Evolutionary conservation across 2,329 filamentous ascomycete genomes (phyloP).

Genomic region (Paraphoma chrysanthemicola): DNA sequence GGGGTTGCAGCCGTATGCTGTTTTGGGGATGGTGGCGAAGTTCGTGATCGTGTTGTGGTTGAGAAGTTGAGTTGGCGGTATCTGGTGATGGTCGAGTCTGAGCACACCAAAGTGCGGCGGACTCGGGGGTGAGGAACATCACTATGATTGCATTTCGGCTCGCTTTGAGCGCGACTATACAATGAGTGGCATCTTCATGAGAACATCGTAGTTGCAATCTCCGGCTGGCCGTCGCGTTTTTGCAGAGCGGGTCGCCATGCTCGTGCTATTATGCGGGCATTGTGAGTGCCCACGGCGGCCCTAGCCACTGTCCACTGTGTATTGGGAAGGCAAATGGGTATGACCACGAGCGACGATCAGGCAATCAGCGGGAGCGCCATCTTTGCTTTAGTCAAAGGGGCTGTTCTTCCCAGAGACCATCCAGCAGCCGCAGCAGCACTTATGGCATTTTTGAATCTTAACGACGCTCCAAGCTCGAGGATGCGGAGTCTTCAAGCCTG

Average conservation of each 20-base stretch:
- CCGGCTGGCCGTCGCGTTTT: background rate
- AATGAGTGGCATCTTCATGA: too few species aligned
- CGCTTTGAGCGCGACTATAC: too few species aligned
- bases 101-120: background rate
- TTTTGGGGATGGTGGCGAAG: background rate
- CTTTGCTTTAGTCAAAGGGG: too few species aligned
- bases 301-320: too few species aligned
- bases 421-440: too few species aligned
- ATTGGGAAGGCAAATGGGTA: too few species aligned
- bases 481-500: too few species aligned
- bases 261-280: background rate
- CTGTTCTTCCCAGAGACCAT: too few species aligned
- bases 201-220: background rate
- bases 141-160: background rate
- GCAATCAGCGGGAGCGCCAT: too few species aligned
- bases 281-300: background rate
- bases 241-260: background rate
- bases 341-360: too few species aligned
- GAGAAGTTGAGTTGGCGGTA: background rate
- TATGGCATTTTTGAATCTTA: too few species aligned
- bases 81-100: conserved; percentile 1
- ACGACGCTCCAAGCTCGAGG: too few species aligned
- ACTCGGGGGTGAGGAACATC: background rate
- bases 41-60: background rate
- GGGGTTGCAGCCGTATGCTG: background rate